Evolutionary conservation across 169 alveolate species (phyloP).

Genomic region (Plasmodium gallinaceum): DNA sequence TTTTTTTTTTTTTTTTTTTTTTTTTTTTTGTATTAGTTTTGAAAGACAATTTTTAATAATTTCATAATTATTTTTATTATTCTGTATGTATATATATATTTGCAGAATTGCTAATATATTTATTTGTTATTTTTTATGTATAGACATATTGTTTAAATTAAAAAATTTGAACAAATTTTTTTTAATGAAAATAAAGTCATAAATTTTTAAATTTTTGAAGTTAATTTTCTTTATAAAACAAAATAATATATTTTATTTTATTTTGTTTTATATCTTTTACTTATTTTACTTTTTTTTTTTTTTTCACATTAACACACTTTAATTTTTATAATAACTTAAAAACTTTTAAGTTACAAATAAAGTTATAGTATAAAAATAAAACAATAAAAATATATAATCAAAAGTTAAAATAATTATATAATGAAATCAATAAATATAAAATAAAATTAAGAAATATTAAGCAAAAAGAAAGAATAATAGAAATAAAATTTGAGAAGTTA

Average conservation of each 20-base stretch:
- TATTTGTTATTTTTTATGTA: background rate
- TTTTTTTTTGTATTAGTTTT: conserved; percentile 15
- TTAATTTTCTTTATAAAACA: too few relatives aligned
- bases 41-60: background rate
- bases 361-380: background rate
- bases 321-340: conserved; percentile 6
- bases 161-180: background rate
- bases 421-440: background rate
- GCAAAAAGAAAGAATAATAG: too few relatives aligned
- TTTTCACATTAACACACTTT: background rate
- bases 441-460: background rate
- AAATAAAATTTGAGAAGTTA: too few relatives aligned
- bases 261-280: too few relatives aligned
- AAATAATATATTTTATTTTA: too few relatives aligned
- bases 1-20: conserved; percentile 4
- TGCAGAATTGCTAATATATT: background rate
- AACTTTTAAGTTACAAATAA: conserved; percentile 8
- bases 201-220: too few relatives aligned
- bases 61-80: background rate
- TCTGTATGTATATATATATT: conserved; percentile 5
- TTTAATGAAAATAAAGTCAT: background rate
- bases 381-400: background rate
- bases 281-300: conserved; percentile 1
- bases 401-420: too few relatives aligned
- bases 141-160: background rate